phyloP scores from a whole-genome alignment of 2,329 filamentous ascomycete genomes.

The Hypomyces perniciosus region DNA sequence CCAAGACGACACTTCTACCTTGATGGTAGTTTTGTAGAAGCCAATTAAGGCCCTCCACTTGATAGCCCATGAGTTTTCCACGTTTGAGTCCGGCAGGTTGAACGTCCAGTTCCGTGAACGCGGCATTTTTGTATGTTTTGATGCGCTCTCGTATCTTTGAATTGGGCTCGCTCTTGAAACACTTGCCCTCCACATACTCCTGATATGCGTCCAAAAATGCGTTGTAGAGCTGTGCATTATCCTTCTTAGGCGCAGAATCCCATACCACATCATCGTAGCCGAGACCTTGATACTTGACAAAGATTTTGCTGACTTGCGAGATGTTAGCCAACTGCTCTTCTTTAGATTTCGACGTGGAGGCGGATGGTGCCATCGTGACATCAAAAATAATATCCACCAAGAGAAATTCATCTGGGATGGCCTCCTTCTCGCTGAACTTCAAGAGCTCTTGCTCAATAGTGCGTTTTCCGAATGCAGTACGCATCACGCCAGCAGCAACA shows the following conservation, averaged over 20 bases:
- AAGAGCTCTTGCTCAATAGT: constrained; percentile 51
- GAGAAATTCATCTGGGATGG: constrained; percentile 81
- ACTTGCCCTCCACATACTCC: constrained; percentile 75
- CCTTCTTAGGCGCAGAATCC: constrained; percentile 69
- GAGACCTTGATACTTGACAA: constrained; percentile 89
- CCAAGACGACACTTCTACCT: constrained; percentile 79
- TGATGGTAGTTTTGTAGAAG: constrained; percentile 83
- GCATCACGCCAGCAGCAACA: constrained; percentile 55
- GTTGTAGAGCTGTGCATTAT: constrained; percentile 61
- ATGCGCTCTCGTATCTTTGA: constrained; percentile 61
- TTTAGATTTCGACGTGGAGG: constrained; percentile 51
- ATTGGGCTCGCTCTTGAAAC: constrained; percentile 54
- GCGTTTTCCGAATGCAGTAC: constrained; percentile 69
- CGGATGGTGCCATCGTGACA: constrained; percentile 49
- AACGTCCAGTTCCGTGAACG: constrained; percentile 62
- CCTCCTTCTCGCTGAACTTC: constrained; percentile 66
- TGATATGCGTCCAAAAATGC: constrained; percentile 80
- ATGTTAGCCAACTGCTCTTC: constrained; percentile 67
- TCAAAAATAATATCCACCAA: constrained; percentile 85
- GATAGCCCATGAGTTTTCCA: constrained; percentile 87
- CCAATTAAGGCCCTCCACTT: constrained; percentile 92
- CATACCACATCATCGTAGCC: constrained; percentile 87
- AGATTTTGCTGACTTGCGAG: constrained; percentile 63
- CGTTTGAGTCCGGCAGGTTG: constrained; percentile 71
- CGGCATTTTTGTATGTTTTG: constrained; percentile 55